phyloP scores from a whole-genome alignment of 345 rosid genomes.

The Corchorus olitorius region DNA sequence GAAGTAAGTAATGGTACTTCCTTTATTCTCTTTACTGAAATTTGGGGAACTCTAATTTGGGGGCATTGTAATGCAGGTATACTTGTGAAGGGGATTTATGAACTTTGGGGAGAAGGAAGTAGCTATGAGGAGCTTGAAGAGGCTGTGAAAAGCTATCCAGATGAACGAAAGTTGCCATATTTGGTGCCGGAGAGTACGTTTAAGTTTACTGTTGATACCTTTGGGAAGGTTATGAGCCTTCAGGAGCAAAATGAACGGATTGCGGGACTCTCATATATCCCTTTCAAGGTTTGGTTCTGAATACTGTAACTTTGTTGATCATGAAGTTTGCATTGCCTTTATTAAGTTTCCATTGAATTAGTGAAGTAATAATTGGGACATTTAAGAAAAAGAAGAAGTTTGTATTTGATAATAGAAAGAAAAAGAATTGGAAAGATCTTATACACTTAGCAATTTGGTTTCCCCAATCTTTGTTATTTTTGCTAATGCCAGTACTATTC shows the following conservation, averaged over 20 bases:
- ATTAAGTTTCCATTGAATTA: not conserved
- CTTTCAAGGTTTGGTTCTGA: conserved; percentile 61
- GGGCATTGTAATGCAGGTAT: conserved; percentile 47
- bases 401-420: not conserved
- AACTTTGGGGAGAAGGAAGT: conserved; percentile 94
- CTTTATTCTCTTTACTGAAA: not conserved
- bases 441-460: not conserved
- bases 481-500: conserved; percentile 20
- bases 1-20: conserved; percentile 44
- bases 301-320: conserved; percentile 1
- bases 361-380: not conserved
- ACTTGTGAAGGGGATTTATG: conserved; percentile 93
- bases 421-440: not conserved
- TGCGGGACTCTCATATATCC: conserved; percentile 60
- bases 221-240: conserved; percentile 73
- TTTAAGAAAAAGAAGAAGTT: not conserved
- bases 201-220: conserved; percentile 78
- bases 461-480: not conserved
- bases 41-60: not conserved
- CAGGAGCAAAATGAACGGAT: conserved; percentile 83
- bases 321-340: not conserved
- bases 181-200: conserved; percentile 59
- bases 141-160: conserved; percentile 65
- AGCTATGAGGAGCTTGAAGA: conserved; percentile 72
- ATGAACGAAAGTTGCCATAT: conserved; percentile 68